Base-by-base conservation (phyloP, 768 basidiomycete species). In the Ramaria sp. region DNA sequence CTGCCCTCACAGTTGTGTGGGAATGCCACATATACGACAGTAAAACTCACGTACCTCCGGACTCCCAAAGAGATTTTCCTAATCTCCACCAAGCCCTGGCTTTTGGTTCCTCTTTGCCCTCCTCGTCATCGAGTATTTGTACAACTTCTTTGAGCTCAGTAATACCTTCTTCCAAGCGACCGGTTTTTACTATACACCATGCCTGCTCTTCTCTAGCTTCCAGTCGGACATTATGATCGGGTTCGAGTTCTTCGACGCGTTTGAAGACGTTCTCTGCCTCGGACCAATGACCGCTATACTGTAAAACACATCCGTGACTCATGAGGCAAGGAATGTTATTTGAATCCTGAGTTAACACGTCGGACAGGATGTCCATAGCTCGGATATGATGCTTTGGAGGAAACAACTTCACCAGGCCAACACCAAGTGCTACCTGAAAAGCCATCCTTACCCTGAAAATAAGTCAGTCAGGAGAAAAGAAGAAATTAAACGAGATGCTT, bases 301-400 rank as follows among this genome's bases (percentile, higher is more conserved):
- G 78, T 5, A 85, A 69, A 39, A 97, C 74, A 60, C 82, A 86
- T 0, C 82, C 95, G 44, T 79, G 78, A 15, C 82, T 81, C 69
- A 93, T 81, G 41, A 95, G 71, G 25, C 81, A 82, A 12, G 74
- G 65, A 8, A 79, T 68, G 60, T 91, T 84, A 49, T 76, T 61
- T 0, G 86, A 79, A 37, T 83, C 79, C 32, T 74, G 68, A 1
- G 69, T 60, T 0, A 98, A 76, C 15, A 95, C 74, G 3, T 83
- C 79, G 30, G 87, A 79, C 20, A 97, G 72, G 9, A 96, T 74
- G 16, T 75, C 70, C 24, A 84, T 70, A 1, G 96, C 95, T 50
- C 84, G 81, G 10, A 71, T 60, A 64, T 98, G 95, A 61, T 97
- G 85, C 61, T 93, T 93, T 0, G 95, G 95, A 27, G 94, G 82